A percentile compares a stretch with the other conserved stretches of the same genome.
These are phyloP conservation scores for Kuraishia piskuri DNA, from an alignment of 805 yeast genomes.

Conservation along the genomic window DNA sequence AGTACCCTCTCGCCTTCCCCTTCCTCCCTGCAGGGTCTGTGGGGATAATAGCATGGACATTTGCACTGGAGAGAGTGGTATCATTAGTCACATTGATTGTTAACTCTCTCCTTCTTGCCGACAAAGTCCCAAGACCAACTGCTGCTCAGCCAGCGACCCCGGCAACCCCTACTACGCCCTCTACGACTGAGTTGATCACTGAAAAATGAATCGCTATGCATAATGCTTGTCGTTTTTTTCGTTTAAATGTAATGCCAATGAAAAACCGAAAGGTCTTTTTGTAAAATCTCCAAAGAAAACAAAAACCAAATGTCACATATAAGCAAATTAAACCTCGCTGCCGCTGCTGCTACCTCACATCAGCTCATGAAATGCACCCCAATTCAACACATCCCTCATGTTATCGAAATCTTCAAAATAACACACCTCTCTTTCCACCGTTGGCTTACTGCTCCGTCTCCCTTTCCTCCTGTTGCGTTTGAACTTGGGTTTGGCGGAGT, in stretches of 20 bases:
- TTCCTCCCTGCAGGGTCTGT: conserved; percentile 54
- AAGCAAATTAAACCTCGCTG: no score
- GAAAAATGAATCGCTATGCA: neutral
- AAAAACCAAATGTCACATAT: neutral
- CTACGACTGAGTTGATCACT: neutral
- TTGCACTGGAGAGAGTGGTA: conserved; percentile 21
- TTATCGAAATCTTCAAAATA: conserved; percentile 2
- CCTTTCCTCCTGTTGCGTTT: neutral
- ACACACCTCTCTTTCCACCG: neutral
- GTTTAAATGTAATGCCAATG: neutral
- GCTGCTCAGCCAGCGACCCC: neutral
- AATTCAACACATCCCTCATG: conserved; percentile 1
- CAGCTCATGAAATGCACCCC: conserved; percentile 1
- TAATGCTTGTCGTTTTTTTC: no score
- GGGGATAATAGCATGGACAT: conserved; percentile 52
- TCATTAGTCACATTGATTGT: conserved; percentile 17
- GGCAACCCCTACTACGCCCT: neutral
- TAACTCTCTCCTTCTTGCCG: conserved; percentile 2
- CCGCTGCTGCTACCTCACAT: no score
- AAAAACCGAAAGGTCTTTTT: neutral
- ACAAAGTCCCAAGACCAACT: neutral
- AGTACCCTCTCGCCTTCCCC: conserved; percentile 56
- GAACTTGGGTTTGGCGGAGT: conserved; percentile 10
- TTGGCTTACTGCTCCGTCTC: neutral
- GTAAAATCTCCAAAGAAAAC: neutral